Base-by-base conservation (phyloP, 257 asterid species). In the Nicotiana knightiana region DNA sequence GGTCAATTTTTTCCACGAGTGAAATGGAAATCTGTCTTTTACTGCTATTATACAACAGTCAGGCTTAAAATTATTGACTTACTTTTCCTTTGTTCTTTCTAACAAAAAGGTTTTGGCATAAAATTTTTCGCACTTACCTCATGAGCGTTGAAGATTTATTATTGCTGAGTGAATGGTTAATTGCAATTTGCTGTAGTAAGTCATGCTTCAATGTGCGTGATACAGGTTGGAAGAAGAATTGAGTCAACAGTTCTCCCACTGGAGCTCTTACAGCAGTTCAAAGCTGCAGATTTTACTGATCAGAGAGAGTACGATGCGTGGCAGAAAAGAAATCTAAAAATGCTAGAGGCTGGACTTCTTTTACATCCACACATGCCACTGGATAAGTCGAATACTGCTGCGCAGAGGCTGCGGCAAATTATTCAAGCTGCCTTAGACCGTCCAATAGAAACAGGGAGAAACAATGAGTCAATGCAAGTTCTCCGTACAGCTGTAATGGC, bases 391-490 rank as follows among this genome's bases (percentile, higher is more conserved):
- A 94, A 90, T 82, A 77, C 91, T 81, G 86, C 93, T 86, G 97
- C 96, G 21, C 98, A 96, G 77, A 85, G 98, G 62, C 85, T 96
- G 76, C 89, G 90, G 43, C 97, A 96, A 82, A 92, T 93, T 59
- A 93, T 96, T 81, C 93, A 90, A 67, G 90, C 90, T 9, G 97
- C 99, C 65, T 84, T 94, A 83, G 94, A 94, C 39, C 87, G 87
- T 82, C 99, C 99, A n/a, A 92, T 96, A 63, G 99, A 96, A 90
- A 96, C 99, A 35, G 99, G 98, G 81, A 91, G 92, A 82, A 96
- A 94, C 86, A 96, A 96, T 9, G 99, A 96, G 88, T 90, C 98
- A 3, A 91, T 96, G 99, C 99, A 96, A 91, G 92, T 93, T 84
- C 94, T 96, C 77, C 99, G 99, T 8, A 91, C 90, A 67, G 93